phyloP scores from a whole-genome alignment of 768 basidiomycete genomes.

The Termitomyces sp. region DNA sequence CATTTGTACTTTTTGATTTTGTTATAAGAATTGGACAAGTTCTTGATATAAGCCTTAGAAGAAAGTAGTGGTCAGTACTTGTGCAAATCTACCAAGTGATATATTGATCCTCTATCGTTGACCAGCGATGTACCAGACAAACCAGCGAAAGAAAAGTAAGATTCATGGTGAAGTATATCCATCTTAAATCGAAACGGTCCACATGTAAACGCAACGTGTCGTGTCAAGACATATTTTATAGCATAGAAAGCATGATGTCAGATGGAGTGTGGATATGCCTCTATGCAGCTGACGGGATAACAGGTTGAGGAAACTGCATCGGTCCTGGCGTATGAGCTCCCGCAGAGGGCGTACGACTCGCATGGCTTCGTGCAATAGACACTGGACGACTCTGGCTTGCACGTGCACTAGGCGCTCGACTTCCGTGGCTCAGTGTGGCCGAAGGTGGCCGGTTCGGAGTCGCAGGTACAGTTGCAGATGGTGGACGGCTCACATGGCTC shows the following conservation, averaged over 20 bases:
- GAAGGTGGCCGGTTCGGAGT: not conserved
- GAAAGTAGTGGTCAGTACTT: not conserved
- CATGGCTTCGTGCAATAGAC: not conserved
- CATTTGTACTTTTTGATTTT: too few species aligned
- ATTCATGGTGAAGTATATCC: not conserved
- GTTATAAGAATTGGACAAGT: not conserved
- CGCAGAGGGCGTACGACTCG: not conserved
- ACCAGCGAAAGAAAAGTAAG: not conserved
- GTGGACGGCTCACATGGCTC: not conserved
- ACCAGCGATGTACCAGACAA: not conserved
- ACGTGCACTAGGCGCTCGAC: not conserved
- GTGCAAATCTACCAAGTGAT: not conserved
- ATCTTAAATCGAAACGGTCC: too few species aligned
- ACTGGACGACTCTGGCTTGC: not conserved
- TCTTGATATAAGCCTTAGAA: too few species aligned
- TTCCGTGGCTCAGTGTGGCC: not conserved
- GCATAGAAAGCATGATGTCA: not conserved
- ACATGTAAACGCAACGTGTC: not conserved
- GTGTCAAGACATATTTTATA: not conserved
- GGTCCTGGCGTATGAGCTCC: not conserved
- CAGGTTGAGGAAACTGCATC: not conserved
- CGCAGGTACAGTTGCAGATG: not conserved
- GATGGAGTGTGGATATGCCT: not conserved
- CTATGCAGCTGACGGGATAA: not conserved
- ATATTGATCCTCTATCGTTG: not conserved